These are phyloP conservation scores for Amphibolis antarctica DNA, from an alignment of 106 monocot species.

Conservation along the genomic window DNA sequence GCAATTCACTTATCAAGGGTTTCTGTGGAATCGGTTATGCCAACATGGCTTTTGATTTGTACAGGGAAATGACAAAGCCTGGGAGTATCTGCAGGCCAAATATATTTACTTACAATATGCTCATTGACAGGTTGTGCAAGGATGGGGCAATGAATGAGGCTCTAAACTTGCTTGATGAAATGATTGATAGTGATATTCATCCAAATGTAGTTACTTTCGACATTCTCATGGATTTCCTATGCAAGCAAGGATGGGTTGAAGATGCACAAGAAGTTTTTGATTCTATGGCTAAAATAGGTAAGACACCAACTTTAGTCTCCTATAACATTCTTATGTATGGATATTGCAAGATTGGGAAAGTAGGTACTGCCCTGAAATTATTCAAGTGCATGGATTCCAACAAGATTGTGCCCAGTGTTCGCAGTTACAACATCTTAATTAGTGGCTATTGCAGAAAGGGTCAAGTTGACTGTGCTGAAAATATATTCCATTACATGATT, in stretches of 20 bases:
- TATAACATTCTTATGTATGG: constrained; percentile 18
- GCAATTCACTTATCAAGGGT: constrained; percentile 11
- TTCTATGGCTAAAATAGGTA: constrained; percentile 12
- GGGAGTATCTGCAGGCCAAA: constrained; percentile 4
- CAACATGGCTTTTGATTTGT: constrained; percentile 2
- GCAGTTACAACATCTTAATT: constrained; percentile 17
- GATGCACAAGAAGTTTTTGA: constrained; percentile 19
- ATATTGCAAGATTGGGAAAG: constrained; percentile 8
- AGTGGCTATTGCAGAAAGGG: constrained; percentile 15
- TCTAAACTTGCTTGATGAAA: constrained; percentile 18
- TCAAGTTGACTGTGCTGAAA: constrained; percentile 7
- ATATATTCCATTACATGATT: constrained; percentile 3
- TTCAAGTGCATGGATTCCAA: constrained; percentile 1
- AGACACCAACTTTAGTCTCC: not conserved
- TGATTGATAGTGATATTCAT: constrained; percentile 11
- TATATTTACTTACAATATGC: constrained; percentile 17
- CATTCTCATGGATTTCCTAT: constrained; percentile 17
- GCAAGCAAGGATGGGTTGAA: constrained; percentile 13
- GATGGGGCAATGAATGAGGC: constrained; percentile 8
- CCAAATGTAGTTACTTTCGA: constrained; percentile 23
- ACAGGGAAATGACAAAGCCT: not conserved
- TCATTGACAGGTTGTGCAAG: constrained; percentile 25
- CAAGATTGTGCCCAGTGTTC: constrained; percentile 8
- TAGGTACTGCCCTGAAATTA: constrained; percentile 2
- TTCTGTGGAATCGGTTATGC: constrained; percentile 7